Percentiles rank a stretch among this genome's conserved stretches.
phyloP scores from a whole-genome alignment of 768 basidiomycete species.

The Boletus barrowsii region DNA sequence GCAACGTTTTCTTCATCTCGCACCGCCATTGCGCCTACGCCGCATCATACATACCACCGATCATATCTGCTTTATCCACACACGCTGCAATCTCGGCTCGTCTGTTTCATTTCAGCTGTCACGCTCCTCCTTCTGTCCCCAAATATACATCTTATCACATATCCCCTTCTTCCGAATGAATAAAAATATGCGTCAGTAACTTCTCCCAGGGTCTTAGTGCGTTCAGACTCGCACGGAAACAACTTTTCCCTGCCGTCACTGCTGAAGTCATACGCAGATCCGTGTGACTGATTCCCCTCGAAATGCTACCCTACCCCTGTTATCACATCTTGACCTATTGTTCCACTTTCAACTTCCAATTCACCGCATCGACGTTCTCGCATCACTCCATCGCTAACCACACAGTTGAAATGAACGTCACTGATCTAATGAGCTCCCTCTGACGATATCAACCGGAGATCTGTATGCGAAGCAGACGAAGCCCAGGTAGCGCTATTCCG shows the following conservation, averaged over 20 bases:
- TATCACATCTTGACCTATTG: constrained; percentile 13
- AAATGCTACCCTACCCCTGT: constrained; percentile 15
- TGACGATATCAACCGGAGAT: constrained; percentile 11
- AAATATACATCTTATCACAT: constrained; percentile 28
- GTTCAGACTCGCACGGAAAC: constrained; percentile 16
- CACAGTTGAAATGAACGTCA: constrained; percentile 12
- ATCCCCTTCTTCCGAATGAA: constrained; percentile 5
- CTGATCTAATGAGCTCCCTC: constrained; percentile 12
- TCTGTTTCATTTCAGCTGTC: constrained; percentile 17
- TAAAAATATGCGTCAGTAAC: neutral
- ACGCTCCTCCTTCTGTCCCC: constrained; percentile 15
- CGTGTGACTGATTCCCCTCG: constrained; percentile 22
- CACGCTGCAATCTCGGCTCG: constrained; percentile 28
- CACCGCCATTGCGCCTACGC: constrained; percentile 25
- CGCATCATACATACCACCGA: constrained; percentile 20
- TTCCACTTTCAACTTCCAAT: constrained; percentile 16
- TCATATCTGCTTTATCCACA: constrained; percentile 18
- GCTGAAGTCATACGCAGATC: constrained; percentile 33
- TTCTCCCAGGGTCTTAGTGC: constrained; percentile 27
- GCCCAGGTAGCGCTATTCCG: constrained; percentile 3
- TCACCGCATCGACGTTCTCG: constrained; percentile 22
- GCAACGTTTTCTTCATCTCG: constrained; percentile 36
- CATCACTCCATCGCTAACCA: constrained; percentile 15
- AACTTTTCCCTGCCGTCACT: constrained; percentile 21
- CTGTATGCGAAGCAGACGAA: constrained; percentile 13